Conservation (phyloP, 352 stramenopile species). For the Globisporangium carolinianum region DNA sequence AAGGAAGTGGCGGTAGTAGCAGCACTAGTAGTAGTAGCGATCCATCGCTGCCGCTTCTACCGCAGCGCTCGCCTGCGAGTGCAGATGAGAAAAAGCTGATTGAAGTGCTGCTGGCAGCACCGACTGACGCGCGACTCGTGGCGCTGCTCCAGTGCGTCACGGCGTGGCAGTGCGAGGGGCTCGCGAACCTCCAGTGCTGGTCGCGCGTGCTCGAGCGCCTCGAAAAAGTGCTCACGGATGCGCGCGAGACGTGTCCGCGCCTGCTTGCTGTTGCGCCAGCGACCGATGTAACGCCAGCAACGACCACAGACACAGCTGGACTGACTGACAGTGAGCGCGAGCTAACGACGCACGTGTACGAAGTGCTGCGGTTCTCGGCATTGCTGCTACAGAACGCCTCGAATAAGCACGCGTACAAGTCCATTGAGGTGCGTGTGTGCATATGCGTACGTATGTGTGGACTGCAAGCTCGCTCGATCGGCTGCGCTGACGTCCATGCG, state of each 20-base stretch:
- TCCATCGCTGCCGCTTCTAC: too few relatives aligned
- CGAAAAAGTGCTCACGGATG: slow-evolving; percentile 34
- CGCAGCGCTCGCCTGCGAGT: neutral
- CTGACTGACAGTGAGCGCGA: slow-evolving; percentile 22
- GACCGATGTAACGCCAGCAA: slow-evolving; percentile 12
- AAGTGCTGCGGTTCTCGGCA: slow-evolving; percentile 66
- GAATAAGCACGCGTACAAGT: slow-evolving; percentile 74
- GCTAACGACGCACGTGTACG: slow-evolving; percentile 47
- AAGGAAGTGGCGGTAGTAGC: too few relatives aligned
- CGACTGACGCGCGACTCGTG: slow-evolving; percentile 30
- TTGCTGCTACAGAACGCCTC: slow-evolving; percentile 74
- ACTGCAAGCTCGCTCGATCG: too few relatives aligned
- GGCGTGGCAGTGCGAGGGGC: slow-evolving; percentile 75
- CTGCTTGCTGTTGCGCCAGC: slow-evolving; percentile 17
- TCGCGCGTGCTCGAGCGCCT: slow-evolving; percentile 45
- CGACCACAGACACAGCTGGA: slow-evolving; percentile 7
- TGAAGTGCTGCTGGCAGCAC: slow-evolving; percentile 45
- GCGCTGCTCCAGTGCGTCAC: slow-evolving; percentile 60
- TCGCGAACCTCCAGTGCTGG: slow-evolving; percentile 75
- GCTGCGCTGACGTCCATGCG: too few relatives aligned
- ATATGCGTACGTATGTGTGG: too few relatives aligned
- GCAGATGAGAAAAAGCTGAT: slow-evolving; percentile 55
- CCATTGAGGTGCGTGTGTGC: slow-evolving; percentile 28
- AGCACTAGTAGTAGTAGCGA: too few relatives aligned
- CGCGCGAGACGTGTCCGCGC: slow-evolving; percentile 30